These are phyloP conservation scores for Nepenthes gracilis DNA, from an alignment of 148 eudicot species.

Conservation along the genomic window DNA sequence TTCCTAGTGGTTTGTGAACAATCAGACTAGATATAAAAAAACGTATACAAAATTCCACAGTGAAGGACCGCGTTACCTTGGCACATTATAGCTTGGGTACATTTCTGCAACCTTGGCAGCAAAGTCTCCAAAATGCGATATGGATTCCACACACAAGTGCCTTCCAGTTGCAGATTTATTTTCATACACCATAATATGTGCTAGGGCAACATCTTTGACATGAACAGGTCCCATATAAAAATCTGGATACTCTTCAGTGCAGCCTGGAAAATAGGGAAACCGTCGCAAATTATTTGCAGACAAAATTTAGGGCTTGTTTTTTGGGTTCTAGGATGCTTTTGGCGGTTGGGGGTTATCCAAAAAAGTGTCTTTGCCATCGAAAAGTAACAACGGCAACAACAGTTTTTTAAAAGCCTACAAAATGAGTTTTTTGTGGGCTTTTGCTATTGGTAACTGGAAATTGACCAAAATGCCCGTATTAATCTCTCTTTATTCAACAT, in stretches of 20 bases:
- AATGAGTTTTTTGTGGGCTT: too few relatives aligned
- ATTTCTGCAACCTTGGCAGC: slow-evolving; percentile 81
- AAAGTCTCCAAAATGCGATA: slow-evolving; percentile 78
- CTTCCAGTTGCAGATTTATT: slow-evolving; percentile 76
- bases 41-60: background rate
- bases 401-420: too few relatives aligned
- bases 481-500: too few relatives aligned
- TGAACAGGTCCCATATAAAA: slow-evolving; percentile 81
- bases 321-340: too few relatives aligned
- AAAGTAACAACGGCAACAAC: too few relatives aligned
- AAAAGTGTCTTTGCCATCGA: too few relatives aligned
- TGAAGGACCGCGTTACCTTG: slow-evolving; percentile 33
- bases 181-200: slow-evolving; percentile 86
- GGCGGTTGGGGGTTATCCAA: too few relatives aligned
- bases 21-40: background rate
- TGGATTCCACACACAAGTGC: slow-evolving; percentile 86
- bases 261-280: slow-evolving; percentile 25
- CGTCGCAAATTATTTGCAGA: background rate
- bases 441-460: too few relatives aligned
- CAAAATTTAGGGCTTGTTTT: background rate
- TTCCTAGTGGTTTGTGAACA: too few relatives aligned
- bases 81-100: slow-evolving; percentile 74
- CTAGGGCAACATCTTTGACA: slow-evolving; percentile 93
- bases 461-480: too few relatives aligned
- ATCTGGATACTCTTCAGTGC: slow-evolving; percentile 58